Conservation (phyloP, 148 eudicot species). For the Simmondsia chinensis region DNA sequence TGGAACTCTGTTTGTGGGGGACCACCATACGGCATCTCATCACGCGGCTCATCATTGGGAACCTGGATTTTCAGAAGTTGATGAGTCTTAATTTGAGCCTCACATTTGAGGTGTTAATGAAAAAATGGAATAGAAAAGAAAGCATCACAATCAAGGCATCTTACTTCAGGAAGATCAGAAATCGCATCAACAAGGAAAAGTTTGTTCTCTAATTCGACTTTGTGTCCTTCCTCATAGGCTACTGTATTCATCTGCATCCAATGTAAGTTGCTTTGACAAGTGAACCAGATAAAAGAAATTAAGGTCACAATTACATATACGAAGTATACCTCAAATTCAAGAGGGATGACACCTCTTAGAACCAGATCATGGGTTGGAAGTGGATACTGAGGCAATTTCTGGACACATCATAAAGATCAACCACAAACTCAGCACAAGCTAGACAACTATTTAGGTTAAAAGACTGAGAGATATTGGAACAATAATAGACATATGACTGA, state of each 20-base stretch:
- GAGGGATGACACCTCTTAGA: conserved; percentile 48
- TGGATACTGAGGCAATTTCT: conserved; percentile 74
- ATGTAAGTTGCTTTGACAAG: too few relatives aligned
- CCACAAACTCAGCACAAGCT: neutral
- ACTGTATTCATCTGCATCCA: conserved; percentile 44
- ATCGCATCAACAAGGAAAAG: conserved; percentile 63
- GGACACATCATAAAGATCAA: conserved; percentile 7
- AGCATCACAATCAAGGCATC: neutral
- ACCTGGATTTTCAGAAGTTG: too few relatives aligned
- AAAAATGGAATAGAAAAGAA: neutral
- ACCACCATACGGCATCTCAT: conserved; percentile 39
- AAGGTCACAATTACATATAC: too few relatives aligned
- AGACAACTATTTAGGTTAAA: too few relatives aligned
- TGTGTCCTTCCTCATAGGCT: conserved; percentile 33
- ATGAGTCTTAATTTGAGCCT: too few relatives aligned
- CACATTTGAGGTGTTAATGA: too few relatives aligned
- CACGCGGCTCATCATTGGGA: conserved; percentile 36
- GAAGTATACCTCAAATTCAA: conserved; percentile 75
- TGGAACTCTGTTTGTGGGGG: conserved; percentile 58
- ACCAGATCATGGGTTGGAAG: conserved; percentile 71
- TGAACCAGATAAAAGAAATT: too few relatives aligned
- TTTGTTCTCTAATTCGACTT: conserved; percentile 27
- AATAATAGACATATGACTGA: too few relatives aligned
- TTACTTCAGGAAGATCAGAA: conserved; percentile 76
- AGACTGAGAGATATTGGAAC: too few relatives aligned